Evolutionary conservation across 352 stramenopile genomes (phyloP), one percentile per base, ranked within the genome.

Genomic region (Phytophthora podocarpi): DNA sequence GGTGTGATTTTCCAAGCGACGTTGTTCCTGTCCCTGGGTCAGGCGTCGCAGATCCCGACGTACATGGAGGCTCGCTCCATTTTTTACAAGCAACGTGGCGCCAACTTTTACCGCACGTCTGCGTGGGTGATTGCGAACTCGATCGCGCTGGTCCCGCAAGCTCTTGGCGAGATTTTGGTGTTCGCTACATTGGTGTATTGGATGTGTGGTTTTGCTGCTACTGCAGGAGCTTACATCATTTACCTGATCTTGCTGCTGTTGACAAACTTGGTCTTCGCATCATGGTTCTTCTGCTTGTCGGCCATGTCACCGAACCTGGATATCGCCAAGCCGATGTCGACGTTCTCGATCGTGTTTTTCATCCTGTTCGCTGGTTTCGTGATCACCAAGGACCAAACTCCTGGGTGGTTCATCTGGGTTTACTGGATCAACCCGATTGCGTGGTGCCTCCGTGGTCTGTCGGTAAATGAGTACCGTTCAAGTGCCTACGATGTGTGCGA

Each of bases 61-160:
- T 85, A 93, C 43, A 87, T 94, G 58, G 74, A 80, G n/a, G 68
- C 56, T 6, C 74, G 76, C n/a, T 48, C 54, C 9, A 59, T 90
- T 15, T 97, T 92, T 61, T 95, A 96, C 76, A 96, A 93, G 56
- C 89, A 94, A 21, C 64, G 68, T 3, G 78, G 78, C 30, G 65
- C 72, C 15, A 91, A 92, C 51, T 95, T 96, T 51, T 88, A 88
- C 41, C 81, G 78, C 0, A 47, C 87, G 13, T 78, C 76, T 6
- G 60, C 78, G 8, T 97, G 89, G 51, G 73, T 90, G 12, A 52
- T 67, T 9, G 80, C 64, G 11, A 71, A 59, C 11, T 70, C 74
- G 3, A 27, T 81, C 7, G 64, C 64, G 48, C 42, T 69, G 30
- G 36, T 76, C 27, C 59, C 79, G 39, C 59, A 82, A 32, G 49